Percentiles rank a stretch among this genome's conserved stretches.
These are phyloP conservation scores for Daldinia bambusicola DNA, from an alignment of 495 filamentous ascomycete genomes.

Conservation along the genomic window DNA sequence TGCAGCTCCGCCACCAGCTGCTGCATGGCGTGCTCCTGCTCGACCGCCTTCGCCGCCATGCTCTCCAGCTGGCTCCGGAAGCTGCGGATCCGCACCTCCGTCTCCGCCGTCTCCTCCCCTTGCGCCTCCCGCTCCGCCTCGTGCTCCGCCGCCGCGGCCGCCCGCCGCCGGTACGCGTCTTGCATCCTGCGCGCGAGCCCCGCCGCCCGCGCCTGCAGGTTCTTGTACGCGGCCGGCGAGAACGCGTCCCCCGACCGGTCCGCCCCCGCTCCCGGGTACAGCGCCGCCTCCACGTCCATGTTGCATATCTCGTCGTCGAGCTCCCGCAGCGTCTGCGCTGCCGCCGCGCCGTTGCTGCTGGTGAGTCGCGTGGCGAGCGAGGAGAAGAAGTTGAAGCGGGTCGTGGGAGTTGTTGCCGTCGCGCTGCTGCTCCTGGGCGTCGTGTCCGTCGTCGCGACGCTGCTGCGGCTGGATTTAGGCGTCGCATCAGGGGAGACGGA, in stretches of 20 bases:
- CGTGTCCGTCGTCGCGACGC: slow-evolving; percentile 20
- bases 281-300: slow-evolving; percentile 69
- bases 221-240: slow-evolving; percentile 74
- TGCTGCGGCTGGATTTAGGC: slow-evolving; percentile 45
- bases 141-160: slow-evolving; percentile 66
- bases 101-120: slow-evolving; percentile 78
- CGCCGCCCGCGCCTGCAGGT: slow-evolving; percentile 73
- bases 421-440: slow-evolving; percentile 55
- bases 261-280: slow-evolving; percentile 57
- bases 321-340: slow-evolving; percentile 23
- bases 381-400: slow-evolving; percentile 53
- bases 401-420: slow-evolving; percentile 36
- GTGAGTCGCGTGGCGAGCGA: slow-evolving; percentile 54
- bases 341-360: slow-evolving; percentile 28
- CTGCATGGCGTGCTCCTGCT: slow-evolving; percentile 73
- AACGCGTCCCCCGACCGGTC: slow-evolving; percentile 58
- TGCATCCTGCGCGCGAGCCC: slow-evolving; percentile 73
- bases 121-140: slow-evolving; percentile 71
- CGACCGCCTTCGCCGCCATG: slow-evolving; percentile 72
- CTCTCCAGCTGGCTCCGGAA: slow-evolving; percentile 80
- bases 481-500: slow-evolving; percentile 40
- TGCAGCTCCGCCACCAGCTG: slow-evolving; percentile 71
- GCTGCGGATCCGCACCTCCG: slow-evolving; percentile 71
- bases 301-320: slow-evolving; percentile 70
- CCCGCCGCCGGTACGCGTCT: slow-evolving; percentile 73